Base-by-base conservation (phyloP, 306 rosid genomes). In the Coriaria nepalensis region DNA sequence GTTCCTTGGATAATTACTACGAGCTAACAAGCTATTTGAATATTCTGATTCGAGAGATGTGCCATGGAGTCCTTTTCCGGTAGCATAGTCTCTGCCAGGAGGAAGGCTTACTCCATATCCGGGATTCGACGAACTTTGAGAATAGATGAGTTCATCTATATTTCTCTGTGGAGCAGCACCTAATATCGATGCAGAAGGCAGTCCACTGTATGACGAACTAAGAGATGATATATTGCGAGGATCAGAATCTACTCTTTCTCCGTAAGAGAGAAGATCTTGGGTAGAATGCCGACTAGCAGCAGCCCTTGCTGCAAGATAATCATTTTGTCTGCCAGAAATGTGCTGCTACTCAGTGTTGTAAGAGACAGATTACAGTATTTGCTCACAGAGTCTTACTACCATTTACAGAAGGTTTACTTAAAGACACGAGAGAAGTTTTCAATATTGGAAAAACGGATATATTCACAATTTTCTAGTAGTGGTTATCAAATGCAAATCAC, bases 261-360 rank as follows among this genome's bases (percentile, higher is more conserved):
- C 98, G 51, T 79, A 79, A 14, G 98, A 63, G 65, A 77, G 35
- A 62, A 75, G 79, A 55, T 90, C 98, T 71, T 90, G 98, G 55
- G 96, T 55, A 38, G 87, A 61, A 66, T 79, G 95, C 69, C 83
- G 92, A 77, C 77, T 81, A 71, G 78, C 73, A 63, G 93, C 81
- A 75, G 75, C 80, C 60, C 95, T 82, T 63, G 82, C 94, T 77
- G 96, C 79, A 67, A 90, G 87, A 75, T 90, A 90, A 65, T 90
- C 98, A 65, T 78, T 56, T 81, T 77, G 95, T 90, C 98, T 90
- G 98, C 98, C 94, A 90, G 84, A 90, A 90, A 87, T 57, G 78
- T 65, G 77, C 70, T 68, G 87, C 85, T 79, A 68, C 98, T 90
- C 75, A 90, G 98, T 76, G 79, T 63, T 60, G 68, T 64, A 56